These are phyloP conservation scores for Gomphus bonarii DNA, from an alignment of 1,284 basidiomycete species.

Conservation along the genomic window DNA sequence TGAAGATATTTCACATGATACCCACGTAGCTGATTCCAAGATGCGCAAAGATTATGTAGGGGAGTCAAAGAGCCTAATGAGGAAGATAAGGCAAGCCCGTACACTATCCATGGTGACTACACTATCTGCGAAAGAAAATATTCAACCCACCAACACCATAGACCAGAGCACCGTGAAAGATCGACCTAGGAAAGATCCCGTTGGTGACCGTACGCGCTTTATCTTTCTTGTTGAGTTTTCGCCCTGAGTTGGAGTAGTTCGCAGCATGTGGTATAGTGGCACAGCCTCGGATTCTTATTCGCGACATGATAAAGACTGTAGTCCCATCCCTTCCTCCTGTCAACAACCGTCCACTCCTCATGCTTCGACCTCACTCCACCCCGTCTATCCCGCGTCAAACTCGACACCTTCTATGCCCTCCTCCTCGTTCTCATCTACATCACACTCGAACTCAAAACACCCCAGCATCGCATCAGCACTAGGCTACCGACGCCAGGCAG, in stretches of 20 bases:
- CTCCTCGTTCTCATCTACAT: slow-evolving; percentile 1
- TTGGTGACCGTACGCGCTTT: neutral
- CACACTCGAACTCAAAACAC: neutral
- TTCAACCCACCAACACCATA: neutral
- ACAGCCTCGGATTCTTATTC: neutral
- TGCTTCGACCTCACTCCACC: slow-evolving; percentile 1
- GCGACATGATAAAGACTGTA: neutral
- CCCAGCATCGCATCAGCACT: slow-evolving; percentile 34
- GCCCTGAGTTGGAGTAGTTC: neutral
- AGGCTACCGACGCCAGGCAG: slow-evolving; percentile 64
- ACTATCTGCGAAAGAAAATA: slow-evolving; percentile 19
- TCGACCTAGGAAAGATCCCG: neutral
- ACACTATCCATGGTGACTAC: slow-evolving; percentile 67
- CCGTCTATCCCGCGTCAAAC: slow-evolving; percentile 4
- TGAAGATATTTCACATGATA: slow-evolving; percentile 29
- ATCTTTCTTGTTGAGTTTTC: neutral
- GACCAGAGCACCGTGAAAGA: slow-evolving; percentile 1
- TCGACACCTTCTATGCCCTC: slow-evolving; percentile 7
- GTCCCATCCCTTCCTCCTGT: slow-evolving; percentile 2
- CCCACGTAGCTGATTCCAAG: neutral
- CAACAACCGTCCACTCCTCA: slow-evolving; percentile 7
- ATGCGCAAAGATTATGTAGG: slow-evolving; percentile 41
- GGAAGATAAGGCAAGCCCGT: slow-evolving; percentile 61
- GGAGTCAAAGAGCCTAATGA: slow-evolving; percentile 62
- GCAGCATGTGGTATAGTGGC: slow-evolving; percentile 7